Percentiles rank a stretch among this genome's conserved stretches.
phyloP scores from a whole-genome alignment of 1,139 yeast genomes.

The Kodamaea derodonti region DNA sequence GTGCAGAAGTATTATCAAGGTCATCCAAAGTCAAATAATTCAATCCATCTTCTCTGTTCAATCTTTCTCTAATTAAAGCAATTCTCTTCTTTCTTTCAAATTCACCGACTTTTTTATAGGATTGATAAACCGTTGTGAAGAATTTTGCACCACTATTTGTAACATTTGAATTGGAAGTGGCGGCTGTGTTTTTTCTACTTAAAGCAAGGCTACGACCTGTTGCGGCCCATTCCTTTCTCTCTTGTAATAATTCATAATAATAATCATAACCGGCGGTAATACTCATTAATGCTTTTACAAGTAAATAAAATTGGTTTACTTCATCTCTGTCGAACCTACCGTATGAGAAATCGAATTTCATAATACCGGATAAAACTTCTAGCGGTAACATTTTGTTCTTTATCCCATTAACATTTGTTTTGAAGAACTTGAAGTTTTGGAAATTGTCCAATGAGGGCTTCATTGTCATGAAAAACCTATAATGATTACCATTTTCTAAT shows the following conservation, averaged over 20 bases:
- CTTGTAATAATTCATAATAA: slow-evolving; percentile 29
- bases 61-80: slow-evolving; percentile 18
- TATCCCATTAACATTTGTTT: slow-evolving; percentile 17
- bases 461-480: slow-evolving; percentile 22
- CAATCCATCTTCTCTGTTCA: slow-evolving; percentile 14
- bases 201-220: slow-evolving; percentile 5
- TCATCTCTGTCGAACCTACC: slow-evolving; percentile 31
- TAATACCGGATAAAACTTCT: slow-evolving; percentile 11
- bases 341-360: slow-evolving; percentile 22
- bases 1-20: slow-evolving; percentile 24
- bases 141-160: slow-evolving; percentile 18
- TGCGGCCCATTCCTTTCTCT: slow-evolving; percentile 20
- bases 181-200: slow-evolving; percentile 14
- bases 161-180: slow-evolving; percentile 1
- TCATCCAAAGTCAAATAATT: slow-evolving; percentile 14
- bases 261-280: slow-evolving; percentile 27
- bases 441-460: slow-evolving; percentile 28
- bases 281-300: slow-evolving; percentile 21
- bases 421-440: slow-evolving; percentile 19
- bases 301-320: slow-evolving; percentile 24
- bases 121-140: slow-evolving; percentile 25
- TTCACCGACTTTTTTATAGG: slow-evolving; percentile 30
- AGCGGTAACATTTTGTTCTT: slow-evolving; percentile 19
- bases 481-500: slow-evolving; percentile 18
- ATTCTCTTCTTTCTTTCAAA: slow-evolving; percentile 24